Conservation (phyloP, 805 yeast genomes). For the Candida ortonii region DNA sequence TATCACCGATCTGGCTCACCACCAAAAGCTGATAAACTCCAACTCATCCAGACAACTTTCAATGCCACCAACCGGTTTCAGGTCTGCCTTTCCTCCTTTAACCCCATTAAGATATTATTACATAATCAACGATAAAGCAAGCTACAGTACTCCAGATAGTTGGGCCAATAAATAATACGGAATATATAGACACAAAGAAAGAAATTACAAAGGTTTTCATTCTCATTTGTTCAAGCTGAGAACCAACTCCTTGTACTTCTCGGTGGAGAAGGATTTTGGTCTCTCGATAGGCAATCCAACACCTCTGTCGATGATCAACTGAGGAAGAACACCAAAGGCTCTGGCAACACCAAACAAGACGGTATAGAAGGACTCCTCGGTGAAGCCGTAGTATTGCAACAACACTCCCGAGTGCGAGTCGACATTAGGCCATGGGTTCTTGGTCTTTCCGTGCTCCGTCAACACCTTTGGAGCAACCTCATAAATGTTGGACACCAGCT, state of each 20-base stretch:
- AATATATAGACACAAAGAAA: neutral
- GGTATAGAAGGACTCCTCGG: slow-evolving; percentile 80
- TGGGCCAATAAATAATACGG: slow-evolving; percentile 10
- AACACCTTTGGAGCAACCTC: slow-evolving; percentile 81
- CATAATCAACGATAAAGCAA: no score
- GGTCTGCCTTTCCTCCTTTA: no score
- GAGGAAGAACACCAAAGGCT: slow-evolving; percentile 84
- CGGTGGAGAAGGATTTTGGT: slow-evolving; percentile 92
- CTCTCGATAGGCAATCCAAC: slow-evolving; percentile 81
- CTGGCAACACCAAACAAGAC: slow-evolving; percentile 85
- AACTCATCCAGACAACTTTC: no score
- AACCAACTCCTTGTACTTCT: slow-evolving; percentile 84
- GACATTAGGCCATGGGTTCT: slow-evolving; percentile 92
- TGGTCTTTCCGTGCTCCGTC: slow-evolving; percentile 83
- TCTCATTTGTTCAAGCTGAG: slow-evolving; percentile 30
- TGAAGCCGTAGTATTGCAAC: slow-evolving; percentile 80
- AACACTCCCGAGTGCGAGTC: slow-evolving; percentile 86
- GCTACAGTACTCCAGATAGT: no score
- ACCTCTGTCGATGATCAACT: slow-evolving; percentile 81
- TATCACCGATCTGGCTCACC: no score
- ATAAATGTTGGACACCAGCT: slow-evolving; percentile 72
- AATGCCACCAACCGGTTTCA: no score
- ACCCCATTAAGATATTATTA: no score
- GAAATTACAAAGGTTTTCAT: no score
- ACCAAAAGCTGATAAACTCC: no score